Evolutionary conservation across 805 yeast species (phyloP).

Genomic region (Zygotorulaspora florentina): DNA sequence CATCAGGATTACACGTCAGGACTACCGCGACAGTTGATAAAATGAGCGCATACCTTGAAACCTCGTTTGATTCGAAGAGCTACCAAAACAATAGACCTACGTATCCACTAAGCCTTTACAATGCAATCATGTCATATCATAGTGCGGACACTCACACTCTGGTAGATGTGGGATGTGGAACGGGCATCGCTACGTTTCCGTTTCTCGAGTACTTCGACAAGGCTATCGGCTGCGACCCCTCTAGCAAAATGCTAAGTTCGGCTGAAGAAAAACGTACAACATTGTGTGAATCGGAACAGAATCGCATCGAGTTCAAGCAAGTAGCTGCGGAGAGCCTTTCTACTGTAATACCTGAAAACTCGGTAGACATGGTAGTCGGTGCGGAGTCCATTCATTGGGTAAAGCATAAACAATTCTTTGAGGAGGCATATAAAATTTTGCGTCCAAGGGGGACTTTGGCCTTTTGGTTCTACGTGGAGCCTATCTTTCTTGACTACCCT

Average conservation of each 20-base stretch:
- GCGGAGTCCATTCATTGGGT: conserved; percentile 84
- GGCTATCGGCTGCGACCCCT: conserved; percentile 57
- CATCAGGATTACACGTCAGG: too few species aligned
- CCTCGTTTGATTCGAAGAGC: not conserved
- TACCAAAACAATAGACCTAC: conserved; percentile 13
- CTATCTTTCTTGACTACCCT: conserved; percentile 50
- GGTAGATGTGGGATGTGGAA: conserved; percentile 68
- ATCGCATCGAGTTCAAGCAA: conserved; percentile 21
- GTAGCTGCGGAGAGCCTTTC: conserved; percentile 29
- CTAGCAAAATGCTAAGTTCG: conserved; percentile 46
- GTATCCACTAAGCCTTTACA: conserved; percentile 53
- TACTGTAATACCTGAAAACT: conserved; percentile 2
- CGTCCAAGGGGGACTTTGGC: conserved; percentile 61
- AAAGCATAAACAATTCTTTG: conserved; percentile 47
- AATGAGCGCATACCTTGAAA: not conserved
- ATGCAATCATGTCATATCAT: conserved; percentile 42
- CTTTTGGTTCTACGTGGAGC: conserved; percentile 71
- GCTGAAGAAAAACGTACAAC: conserved; percentile 30
- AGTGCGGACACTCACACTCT: conserved; percentile 26
- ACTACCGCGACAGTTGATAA: not conserved
- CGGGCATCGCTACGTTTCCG: conserved; percentile 57
- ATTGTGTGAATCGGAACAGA: conserved; percentile 13
- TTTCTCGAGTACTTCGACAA: conserved; percentile 38
- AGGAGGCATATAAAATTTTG: conserved; percentile 46
- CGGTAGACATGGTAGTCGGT: conserved; percentile 50